Conservation (phyloP, 805 yeast genomes). For the Torulaspora delbrueckii region DNA sequence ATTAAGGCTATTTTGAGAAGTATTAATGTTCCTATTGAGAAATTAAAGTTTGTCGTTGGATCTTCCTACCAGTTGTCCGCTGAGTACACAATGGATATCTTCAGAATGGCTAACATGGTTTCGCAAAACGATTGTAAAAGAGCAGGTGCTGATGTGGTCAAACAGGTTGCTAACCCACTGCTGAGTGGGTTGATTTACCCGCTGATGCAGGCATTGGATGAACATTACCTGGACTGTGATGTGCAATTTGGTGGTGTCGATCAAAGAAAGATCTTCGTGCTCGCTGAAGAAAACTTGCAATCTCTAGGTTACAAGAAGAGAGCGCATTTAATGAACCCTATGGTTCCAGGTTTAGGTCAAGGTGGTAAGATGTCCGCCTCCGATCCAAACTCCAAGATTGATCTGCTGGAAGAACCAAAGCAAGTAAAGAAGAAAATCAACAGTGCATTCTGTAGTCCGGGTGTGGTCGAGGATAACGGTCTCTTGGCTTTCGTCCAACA, state of each 20-base stretch:
- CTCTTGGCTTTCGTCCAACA: slow-evolving; percentile 77
- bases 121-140: slow-evolving; percentile 95
- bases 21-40: slow-evolving; percentile 88
- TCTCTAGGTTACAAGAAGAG: slow-evolving; percentile 90
- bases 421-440: slow-evolving; percentile 83
- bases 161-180: slow-evolving; percentile 92
- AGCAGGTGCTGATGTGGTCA: slow-evolving; percentile 99
- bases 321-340: slow-evolving; percentile 96
- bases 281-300: slow-evolving; percentile 92
- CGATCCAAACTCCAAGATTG: slow-evolving; percentile 97
- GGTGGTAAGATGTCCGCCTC: slow-evolving; percentile 99
- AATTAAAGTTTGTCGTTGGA: slow-evolving; percentile 77
- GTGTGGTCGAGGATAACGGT: slow-evolving; percentile 87
- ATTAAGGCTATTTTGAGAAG: slow-evolving; percentile 82
- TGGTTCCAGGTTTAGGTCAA: slow-evolving; percentile 96
- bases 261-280: slow-evolving; percentile 93
- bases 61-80: slow-evolving; percentile 79
- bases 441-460: slow-evolving; percentile 94
- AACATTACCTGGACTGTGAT: slow-evolving; percentile 80
- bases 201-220: slow-evolving; percentile 97
- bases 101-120: slow-evolving; percentile 75
- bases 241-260: slow-evolving; percentile 99
- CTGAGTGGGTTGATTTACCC: slow-evolving; percentile 94
- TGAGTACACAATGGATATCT: slow-evolving; percentile 83
- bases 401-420: slow-evolving; percentile 84